Conservation (phyloP, 768 basidiomycete genomes). For the Lentinula detonsa region DNA sequence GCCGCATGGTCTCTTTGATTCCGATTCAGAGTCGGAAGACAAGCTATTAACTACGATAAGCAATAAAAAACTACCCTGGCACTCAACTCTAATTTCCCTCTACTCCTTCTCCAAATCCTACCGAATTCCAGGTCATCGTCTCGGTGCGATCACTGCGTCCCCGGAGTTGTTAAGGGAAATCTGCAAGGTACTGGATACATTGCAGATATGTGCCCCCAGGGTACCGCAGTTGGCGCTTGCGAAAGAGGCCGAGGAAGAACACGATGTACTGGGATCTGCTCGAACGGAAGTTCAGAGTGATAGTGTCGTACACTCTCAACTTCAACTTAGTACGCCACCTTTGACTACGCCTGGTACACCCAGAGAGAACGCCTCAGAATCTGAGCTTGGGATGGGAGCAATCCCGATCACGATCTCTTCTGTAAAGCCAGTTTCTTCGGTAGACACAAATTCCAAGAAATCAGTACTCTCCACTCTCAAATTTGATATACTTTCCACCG, state of each 20-base stretch:
- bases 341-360: neutral
- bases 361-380: neutral
- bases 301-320: neutral
- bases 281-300: too few relatives aligned
- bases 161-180: slow-evolving; percentile 42
- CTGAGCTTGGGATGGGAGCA: neutral
- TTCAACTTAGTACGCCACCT: neutral
- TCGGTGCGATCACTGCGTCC: slow-evolving; percentile 66
- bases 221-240: slow-evolving; percentile 62
- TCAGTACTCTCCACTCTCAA: slow-evolving; percentile 48
- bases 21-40: neutral
- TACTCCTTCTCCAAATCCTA: slow-evolving; percentile 82
- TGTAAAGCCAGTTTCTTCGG: neutral
- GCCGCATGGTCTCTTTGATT: slow-evolving; percentile 46
- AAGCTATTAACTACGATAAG: neutral
- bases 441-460: neutral
- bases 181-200: slow-evolving; percentile 61
- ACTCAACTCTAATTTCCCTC: slow-evolving; percentile 55
- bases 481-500: slow-evolving; percentile 43
- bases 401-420: too few relatives aligned
- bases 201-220: slow-evolving; percentile 77
- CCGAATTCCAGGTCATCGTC: slow-evolving; percentile 75
- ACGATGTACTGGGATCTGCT: neutral
- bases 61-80: slow-evolving; percentile 35
- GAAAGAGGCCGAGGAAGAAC: neutral